phyloP scores from a whole-genome alignment of 2,329 filamentous ascomycete species.

The Fusarium hostae region DNA sequence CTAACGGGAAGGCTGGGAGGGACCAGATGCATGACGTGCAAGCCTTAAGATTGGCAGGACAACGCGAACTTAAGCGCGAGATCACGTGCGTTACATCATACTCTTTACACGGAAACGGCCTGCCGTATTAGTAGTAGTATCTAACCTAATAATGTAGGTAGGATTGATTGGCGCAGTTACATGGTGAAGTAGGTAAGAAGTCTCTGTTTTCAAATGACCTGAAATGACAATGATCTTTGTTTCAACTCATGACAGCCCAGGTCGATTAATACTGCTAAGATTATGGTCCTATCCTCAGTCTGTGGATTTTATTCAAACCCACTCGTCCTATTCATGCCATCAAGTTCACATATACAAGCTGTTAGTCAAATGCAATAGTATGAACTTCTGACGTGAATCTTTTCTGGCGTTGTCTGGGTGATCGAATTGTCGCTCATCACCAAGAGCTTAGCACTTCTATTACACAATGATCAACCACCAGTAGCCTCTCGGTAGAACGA shows the following conservation, averaged over 20 bases:
- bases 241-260: neutral
- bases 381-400: neutral
- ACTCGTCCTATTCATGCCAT: neutral
- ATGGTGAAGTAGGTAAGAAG: neutral
- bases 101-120: neutral
- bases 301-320: neutral
- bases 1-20: neutral
- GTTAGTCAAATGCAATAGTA: neutral
- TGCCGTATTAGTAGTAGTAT: no score
- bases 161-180: neutral
- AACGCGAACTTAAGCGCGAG: constrained; percentile 62
- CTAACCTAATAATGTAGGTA: no score
- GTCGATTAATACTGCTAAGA: neutral
- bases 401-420: neutral
- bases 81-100: constrained; percentile 57
- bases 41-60: constrained; percentile 60
- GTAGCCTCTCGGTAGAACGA: constrained; percentile 87
- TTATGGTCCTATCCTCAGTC: neutral
- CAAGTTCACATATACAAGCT: neutral
- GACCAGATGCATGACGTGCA: constrained; percentile 34
- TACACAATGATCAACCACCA: constrained; percentile 29
- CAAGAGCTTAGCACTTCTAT: neutral
- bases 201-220: neutral
- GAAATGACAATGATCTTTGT: neutral
- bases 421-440: neutral